Conservation (phyloP, 331 rosid species). For the Saraca asoca region DNA sequence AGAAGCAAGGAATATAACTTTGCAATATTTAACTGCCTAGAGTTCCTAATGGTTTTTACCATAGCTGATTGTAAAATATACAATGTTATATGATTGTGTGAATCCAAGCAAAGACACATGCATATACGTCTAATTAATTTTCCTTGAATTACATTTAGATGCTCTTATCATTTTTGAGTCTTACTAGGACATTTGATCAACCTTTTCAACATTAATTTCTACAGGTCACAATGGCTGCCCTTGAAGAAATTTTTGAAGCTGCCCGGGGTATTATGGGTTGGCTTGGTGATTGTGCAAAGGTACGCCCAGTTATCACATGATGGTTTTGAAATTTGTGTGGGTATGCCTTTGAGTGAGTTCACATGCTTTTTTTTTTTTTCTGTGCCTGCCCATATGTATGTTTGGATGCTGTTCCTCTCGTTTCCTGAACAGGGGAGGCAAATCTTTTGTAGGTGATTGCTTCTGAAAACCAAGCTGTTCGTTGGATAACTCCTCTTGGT, state of each 20-base stretch:
- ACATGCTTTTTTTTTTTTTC: too few species aligned
- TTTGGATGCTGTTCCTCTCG: neutral
- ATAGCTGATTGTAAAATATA: neutral
- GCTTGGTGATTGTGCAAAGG: constrained; percentile 94
- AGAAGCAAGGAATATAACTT: neutral
- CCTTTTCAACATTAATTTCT: constrained; percentile 18
- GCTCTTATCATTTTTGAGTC: neutral
- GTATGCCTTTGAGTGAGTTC: constrained; percentile 4
- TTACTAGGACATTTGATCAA: constrained; percentile 20
- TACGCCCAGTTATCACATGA: constrained; percentile 28
- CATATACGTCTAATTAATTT: neutral
- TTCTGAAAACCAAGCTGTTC: constrained; percentile 73
- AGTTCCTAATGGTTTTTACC: constrained; percentile 2
- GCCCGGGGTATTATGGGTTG: constrained; percentile 81
- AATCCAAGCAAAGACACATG: neutral
- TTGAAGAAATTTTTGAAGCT: constrained; percentile 88
- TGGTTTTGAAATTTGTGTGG: constrained; percentile 14
- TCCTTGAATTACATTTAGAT: neutral
- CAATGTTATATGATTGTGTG: neutral
- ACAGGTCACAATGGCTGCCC: constrained; percentile 86
- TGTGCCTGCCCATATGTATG: neutral
- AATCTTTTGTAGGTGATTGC: constrained; percentile 63
- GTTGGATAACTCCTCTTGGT: constrained; percentile 89
- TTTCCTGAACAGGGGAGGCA: constrained; percentile 10
- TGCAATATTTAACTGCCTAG: constrained; percentile 9